phyloP scores from a whole-genome alignment of 345 rosid genomes.

The Arabis alpina region DNA sequence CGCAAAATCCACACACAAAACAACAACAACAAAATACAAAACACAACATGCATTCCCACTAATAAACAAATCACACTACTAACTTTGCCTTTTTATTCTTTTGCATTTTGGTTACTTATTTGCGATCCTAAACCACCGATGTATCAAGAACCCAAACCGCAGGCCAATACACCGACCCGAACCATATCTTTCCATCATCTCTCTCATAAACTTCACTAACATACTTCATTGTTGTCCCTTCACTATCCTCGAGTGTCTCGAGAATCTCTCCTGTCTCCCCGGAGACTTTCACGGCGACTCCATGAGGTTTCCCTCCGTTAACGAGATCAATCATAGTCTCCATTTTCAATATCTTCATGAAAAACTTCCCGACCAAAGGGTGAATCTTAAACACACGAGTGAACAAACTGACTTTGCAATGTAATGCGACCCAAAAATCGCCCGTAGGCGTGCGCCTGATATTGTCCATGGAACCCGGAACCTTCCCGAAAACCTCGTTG shows the following conservation, averaged over 20 bases:
- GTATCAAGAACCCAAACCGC: conserved; percentile 49
- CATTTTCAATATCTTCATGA: conserved; percentile 45
- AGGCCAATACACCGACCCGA: conserved; percentile 64
- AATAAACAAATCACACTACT: conserved; percentile 6
- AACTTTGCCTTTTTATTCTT: background rate
- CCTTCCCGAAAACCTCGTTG: conserved; percentile 47
- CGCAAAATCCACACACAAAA: conserved; percentile 1
- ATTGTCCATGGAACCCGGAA: conserved; percentile 66
- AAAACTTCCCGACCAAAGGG: conserved; percentile 45
- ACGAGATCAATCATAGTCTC: conserved; percentile 50
- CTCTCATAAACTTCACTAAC: conserved; percentile 73
- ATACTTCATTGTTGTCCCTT: conserved; percentile 53
- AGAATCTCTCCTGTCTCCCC: conserved; percentile 59
- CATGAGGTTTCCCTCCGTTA: conserved; percentile 60
- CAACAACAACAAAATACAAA: background rate
- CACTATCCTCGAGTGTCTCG: conserved; percentile 53
- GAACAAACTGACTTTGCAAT: conserved; percentile 20
- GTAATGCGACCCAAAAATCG: conserved; percentile 40
- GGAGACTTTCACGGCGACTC: conserved; percentile 49
- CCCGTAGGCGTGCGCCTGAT: conserved; percentile 49
- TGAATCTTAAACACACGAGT: conserved; percentile 42
- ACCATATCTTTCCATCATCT: conserved; percentile 58
- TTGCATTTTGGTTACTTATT: background rate
- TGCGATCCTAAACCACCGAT: conserved; percentile 16
- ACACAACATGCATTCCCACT: too few species aligned